Evolutionary conservation across 163 green algal genomes (phyloP).

Genomic region (Chlamydomonas reinhardtii): DNA sequence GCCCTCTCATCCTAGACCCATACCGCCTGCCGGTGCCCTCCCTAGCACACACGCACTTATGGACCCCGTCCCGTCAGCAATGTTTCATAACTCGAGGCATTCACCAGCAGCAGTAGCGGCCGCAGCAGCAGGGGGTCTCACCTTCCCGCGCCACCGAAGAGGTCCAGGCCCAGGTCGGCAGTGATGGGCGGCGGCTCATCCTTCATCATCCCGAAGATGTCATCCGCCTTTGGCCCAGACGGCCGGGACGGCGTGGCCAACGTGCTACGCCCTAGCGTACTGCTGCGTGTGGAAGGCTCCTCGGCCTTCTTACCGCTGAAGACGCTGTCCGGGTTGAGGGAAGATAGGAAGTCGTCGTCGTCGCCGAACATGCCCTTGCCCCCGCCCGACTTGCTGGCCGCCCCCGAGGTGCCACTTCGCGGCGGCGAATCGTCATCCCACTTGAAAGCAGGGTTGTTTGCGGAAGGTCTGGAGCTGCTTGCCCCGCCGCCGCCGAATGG

Average conservation of each 20-base stretch:
- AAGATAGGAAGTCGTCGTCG: conserved; percentile 31
- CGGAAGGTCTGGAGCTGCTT: neutral
- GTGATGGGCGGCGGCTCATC: conserved; percentile 35
- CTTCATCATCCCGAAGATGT: conserved; percentile 48
- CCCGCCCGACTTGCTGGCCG: neutral
- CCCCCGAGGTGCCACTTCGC: neutral
- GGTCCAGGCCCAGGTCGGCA: conserved; percentile 23
- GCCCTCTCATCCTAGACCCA: too few relatives aligned
- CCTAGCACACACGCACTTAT: too few relatives aligned
- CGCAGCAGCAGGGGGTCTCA: too few relatives aligned
- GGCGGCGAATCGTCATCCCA: conserved; percentile 39
- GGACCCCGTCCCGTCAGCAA: too few relatives aligned
- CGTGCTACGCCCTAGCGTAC: neutral
- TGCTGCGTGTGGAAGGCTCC: neutral
- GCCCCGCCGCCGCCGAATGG: conserved; percentile 11
- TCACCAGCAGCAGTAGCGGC: too few relatives aligned
- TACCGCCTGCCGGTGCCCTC: too few relatives aligned
- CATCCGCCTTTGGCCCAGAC: conserved; percentile 5
- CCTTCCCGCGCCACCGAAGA: conserved; percentile 36
- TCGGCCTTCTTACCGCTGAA: conserved; percentile 19
- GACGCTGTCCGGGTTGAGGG: conserved; percentile 10
- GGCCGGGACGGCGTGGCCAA: neutral
- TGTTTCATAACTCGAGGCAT: too few relatives aligned
- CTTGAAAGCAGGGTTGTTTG: conserved; percentile 36
- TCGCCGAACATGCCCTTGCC: conserved; percentile 27